Percentiles rank a stretch among this genome's conserved stretches.
These are phyloP conservation scores for Verticillium nubilum DNA, from an alignment of 2,329 filamentous ascomycete genomes.

Conservation along the genomic window DNA sequence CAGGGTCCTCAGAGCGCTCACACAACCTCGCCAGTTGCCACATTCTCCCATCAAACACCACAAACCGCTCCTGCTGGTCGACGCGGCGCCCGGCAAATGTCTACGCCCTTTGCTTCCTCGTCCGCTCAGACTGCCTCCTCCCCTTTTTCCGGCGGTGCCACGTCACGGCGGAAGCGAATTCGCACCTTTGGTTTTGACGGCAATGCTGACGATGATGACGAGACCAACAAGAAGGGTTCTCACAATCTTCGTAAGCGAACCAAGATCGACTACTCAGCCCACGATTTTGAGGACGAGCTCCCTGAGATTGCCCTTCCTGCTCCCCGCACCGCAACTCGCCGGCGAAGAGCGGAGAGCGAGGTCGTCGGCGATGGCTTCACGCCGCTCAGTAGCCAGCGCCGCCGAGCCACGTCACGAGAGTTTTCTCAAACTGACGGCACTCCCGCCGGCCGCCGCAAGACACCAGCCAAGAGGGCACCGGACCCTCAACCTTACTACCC, in stretches of 20 bases:
- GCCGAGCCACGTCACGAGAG: constrained; percentile 11
- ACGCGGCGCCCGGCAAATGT: constrained; percentile 1
- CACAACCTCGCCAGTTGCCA: constrained; percentile 9
- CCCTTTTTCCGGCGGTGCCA: constrained; percentile 1
- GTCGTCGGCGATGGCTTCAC: constrained; percentile 9
- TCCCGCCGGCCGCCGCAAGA: constrained; percentile 26
- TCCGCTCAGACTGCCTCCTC: not conserved
- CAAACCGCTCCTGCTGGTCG: constrained; percentile 12
- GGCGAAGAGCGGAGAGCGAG: constrained; percentile 21
- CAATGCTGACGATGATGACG: constrained; percentile 35
- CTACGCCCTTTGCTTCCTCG: not conserved
- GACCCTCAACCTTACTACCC: constrained; percentile 15
- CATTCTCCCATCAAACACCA: constrained; percentile 8
- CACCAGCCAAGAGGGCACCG: constrained; percentile 31
- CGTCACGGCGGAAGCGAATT: constrained; percentile 8
- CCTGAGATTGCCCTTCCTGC: constrained; percentile 15
- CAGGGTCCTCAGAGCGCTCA: not conserved
- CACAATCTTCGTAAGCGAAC: constrained; percentile 52
- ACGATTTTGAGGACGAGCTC: constrained; percentile 44
- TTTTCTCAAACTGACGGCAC: constrained; percentile 5
- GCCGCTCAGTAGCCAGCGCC: constrained; percentile 5
- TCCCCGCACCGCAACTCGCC: constrained; percentile 18
- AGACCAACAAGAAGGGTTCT: constrained; percentile 50
- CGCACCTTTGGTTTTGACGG: constrained; percentile 8
- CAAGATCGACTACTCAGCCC: constrained; percentile 52